Evolutionary conservation across 208 protist species (phyloP).

Genomic region (Leishmania arabica): DNA sequence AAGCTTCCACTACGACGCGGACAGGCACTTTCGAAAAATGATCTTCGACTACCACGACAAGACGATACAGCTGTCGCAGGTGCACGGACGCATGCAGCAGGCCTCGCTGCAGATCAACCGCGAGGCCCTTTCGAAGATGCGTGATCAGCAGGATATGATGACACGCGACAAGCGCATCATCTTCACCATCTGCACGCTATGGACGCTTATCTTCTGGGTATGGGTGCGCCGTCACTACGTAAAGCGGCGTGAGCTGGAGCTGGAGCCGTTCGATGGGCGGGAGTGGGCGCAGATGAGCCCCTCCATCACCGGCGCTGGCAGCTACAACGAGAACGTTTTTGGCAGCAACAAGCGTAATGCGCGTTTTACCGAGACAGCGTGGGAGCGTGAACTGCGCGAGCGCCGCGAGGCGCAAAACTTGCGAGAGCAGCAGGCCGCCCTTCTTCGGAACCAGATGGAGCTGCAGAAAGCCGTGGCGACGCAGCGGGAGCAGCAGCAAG

Average conservation of each 20-base stretch:
- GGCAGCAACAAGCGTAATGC: slow-evolving; percentile 64
- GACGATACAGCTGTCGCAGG: slow-evolving; percentile 84
- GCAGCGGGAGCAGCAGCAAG: slow-evolving; percentile 6
- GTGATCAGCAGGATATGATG: slow-evolving; percentile 85
- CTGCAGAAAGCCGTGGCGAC: slow-evolving; percentile 28
- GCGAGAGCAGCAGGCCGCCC: slow-evolving; percentile 9
- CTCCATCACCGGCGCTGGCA: slow-evolving; percentile 57
- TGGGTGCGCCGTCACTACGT: slow-evolving; percentile 90
- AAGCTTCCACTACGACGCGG: slow-evolving; percentile 85
- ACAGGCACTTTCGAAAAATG: slow-evolving; percentile 80
- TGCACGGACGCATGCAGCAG: slow-evolving; percentile 87
- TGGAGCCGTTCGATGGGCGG: slow-evolving; percentile 13
- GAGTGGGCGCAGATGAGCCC: slow-evolving; percentile 20
- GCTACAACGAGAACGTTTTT: slow-evolving; percentile 60
- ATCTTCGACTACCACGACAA: slow-evolving; percentile 92
- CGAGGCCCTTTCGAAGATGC: slow-evolving; percentile 77
- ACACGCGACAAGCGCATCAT: slow-evolving; percentile 77
- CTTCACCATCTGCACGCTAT: slow-evolving; percentile 54
- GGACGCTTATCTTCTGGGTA: slow-evolving; percentile 77
- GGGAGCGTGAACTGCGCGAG: slow-evolving; percentile 81
- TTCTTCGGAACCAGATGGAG: slow-evolving; percentile 24
- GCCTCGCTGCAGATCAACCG: slow-evolving; percentile 76
- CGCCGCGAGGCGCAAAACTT: slow-evolving; percentile 35
- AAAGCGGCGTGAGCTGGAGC: slow-evolving; percentile 45
- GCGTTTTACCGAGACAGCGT: slow-evolving; percentile 63